phyloP scores from a whole-genome alignment of 2,329 filamentous ascomycete genomes.

The Metarhizium album region DNA sequence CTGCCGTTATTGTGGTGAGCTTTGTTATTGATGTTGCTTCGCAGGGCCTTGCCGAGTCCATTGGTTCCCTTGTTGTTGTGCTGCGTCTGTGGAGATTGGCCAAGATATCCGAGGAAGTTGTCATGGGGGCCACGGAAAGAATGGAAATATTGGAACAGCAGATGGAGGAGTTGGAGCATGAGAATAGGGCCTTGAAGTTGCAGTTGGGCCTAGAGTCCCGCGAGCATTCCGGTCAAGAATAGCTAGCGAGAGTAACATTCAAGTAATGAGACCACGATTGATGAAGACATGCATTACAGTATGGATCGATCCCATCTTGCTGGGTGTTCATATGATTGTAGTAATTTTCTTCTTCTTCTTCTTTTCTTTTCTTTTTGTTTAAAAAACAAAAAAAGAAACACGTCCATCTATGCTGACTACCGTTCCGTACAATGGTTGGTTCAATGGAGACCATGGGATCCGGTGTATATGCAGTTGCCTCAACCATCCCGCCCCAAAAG shows the following conservation, averaged over 20 bases:
- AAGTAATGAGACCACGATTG: neutral
- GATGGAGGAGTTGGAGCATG: slow-evolving; percentile 40
- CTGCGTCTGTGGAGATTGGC: slow-evolving; percentile 58
- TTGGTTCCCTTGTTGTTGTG: slow-evolving; percentile 55
- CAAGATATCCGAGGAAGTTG: slow-evolving; percentile 60
- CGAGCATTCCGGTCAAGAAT: slow-evolving; percentile 10
- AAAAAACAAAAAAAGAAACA: neutral
- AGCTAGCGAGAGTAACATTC: neutral
- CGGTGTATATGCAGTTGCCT: slow-evolving; percentile 14
- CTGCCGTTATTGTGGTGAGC: slow-evolving; percentile 47
- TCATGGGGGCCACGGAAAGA: slow-evolving; percentile 50
- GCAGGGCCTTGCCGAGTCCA: slow-evolving; percentile 49
- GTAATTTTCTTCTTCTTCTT: neutral
- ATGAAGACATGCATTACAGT: neutral
- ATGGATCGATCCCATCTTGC: neutral
- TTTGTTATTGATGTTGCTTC: slow-evolving; percentile 53
- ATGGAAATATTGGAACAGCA: slow-evolving; percentile 45
- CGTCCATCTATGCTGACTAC: slow-evolving; percentile 6
- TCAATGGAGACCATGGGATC: slow-evolving; percentile 4
- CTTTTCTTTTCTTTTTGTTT: no score
- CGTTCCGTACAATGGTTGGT: slow-evolving; percentile 2
- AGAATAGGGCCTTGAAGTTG: slow-evolving; percentile 23
- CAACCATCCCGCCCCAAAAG: slow-evolving; percentile 15
- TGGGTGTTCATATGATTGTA: neutral
- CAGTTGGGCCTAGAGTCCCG: slow-evolving; percentile 12